Base-by-base conservation (phyloP, 176 grass and related monocot genomes). In the Oryza coarctata region DNA sequence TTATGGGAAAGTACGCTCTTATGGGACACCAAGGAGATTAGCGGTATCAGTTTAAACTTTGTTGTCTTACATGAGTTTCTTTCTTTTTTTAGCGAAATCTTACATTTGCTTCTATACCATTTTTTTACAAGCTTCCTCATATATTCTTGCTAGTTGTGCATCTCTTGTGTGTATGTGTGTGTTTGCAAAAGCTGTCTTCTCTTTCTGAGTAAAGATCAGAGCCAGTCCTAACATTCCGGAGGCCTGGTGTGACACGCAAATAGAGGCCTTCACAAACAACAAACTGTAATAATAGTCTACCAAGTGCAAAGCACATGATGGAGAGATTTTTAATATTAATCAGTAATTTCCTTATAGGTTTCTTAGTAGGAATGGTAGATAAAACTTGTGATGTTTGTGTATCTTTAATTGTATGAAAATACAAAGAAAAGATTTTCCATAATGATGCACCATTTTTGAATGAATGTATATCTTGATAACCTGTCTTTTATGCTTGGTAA, bases 1-100 rank as follows among this genome's bases (percentile, higher is more conserved):
- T 41, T 86, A 93, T 84, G 92, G 86, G 22, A 69, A 94, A 89
- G 86, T 94, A 32, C 76, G 60, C 61, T 75, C 82, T 27, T 94
- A 93, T 86, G 90, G 95, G 67, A 93, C 95, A 60, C 95, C 95
- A 65, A 89, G 95, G 49, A 83, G 95, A 92, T 76, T 93, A 91
- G 84, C 73, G 86, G 95, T 98, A 98, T 39, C 73, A 81, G 29
- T 22, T 79, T 73, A 17, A 71, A 30, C 36, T 44, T 71, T 27
- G 15, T 63, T 39, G 70, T 75, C 26, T 66, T 43, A 29, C 13
- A 22, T 79, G 65, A 11, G 22, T 60, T 10, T 60, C 22, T 49
- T 49, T 49, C 47, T 9, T 55, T 52, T 52, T 52, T 18, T 18
- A 49, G 45, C 45, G 15, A 49, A 49, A 18, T 49, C 45, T 49